Conservation (phyloP, 2,329 filamentous ascomycete species). For the Aspergillus melleus region DNA sequence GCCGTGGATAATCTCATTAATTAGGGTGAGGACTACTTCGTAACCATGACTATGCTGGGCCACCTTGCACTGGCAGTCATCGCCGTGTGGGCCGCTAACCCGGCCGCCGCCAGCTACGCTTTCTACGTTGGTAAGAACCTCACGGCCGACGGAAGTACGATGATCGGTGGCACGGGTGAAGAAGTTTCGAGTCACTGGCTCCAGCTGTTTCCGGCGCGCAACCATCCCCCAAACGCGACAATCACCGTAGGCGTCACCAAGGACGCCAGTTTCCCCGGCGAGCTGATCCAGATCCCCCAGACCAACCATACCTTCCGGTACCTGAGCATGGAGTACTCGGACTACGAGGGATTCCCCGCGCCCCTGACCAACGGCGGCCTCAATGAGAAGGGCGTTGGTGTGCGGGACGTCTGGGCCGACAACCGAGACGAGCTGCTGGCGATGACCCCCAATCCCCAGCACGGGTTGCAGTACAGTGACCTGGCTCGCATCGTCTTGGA, state of each 20-base stretch:
- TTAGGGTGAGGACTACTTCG: too few species aligned
- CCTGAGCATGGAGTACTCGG: background rate
- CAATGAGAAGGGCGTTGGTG: background rate
- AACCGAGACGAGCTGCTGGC: background rate
- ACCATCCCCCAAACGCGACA: background rate
- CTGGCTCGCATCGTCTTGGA: background rate
- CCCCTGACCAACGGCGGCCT: background rate
- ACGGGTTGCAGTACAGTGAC: background rate
- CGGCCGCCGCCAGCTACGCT: background rate
- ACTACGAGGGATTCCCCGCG: background rate
- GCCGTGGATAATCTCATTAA: too few species aligned
- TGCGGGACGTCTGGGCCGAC: background rate
- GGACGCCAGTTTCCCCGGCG: background rate
- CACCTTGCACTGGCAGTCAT: too few species aligned
- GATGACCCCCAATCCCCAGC: background rate
- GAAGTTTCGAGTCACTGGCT: background rate
- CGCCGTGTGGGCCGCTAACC: too few species aligned
- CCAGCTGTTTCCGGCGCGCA: background rate
- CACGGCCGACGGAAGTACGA: background rate
- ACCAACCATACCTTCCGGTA: background rate
- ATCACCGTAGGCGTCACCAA: background rate
- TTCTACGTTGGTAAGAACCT: background rate
- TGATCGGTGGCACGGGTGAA: background rate
- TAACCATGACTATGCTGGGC: too few species aligned
- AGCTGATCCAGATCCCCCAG: background rate